Percentiles rank a stretch among this genome's conserved stretches.
These are phyloP conservation scores for Mycena galericulata DNA, from an alignment of 768 basidiomycete genomes.

Conservation along the genomic window DNA sequence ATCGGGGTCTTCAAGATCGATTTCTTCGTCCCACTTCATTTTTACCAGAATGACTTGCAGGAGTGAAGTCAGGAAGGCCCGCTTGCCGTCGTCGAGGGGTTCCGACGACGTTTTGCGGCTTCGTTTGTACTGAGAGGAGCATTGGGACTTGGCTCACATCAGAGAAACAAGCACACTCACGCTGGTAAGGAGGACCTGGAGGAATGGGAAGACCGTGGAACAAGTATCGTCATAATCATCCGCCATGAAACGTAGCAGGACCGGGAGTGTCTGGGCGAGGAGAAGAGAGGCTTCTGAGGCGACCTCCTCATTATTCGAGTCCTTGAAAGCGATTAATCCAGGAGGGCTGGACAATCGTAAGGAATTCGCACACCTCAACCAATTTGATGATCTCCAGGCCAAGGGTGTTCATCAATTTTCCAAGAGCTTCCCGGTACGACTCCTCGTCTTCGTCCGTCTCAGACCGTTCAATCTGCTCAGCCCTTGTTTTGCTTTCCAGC, in stretches of 20 bases:
- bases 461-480: conserved; percentile 70
- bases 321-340: conserved; percentile 53
- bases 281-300: conserved; percentile 72
- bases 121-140: conserved; percentile 79
- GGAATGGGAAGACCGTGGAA: conserved; percentile 84
- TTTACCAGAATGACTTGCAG: conserved; percentile 86
- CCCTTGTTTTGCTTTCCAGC: conserved; percentile 80
- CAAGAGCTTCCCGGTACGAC: conserved; percentile 89
- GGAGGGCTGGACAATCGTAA: background rate
- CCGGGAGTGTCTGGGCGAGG: conserved; percentile 77
- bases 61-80: conserved; percentile 82
- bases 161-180: conserved; percentile 59
- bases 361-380: conserved; percentile 68
- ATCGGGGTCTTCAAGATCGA: conserved; percentile 76
- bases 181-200: conserved; percentile 77
- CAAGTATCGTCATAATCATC: conserved; percentile 93
- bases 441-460: conserved; percentile 90
- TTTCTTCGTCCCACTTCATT: conserved; percentile 90
- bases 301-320: conserved; percentile 68
- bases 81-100: conserved; percentile 73
- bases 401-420: conserved; percentile 82
- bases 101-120: conserved; percentile 68
- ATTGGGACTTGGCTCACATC: conserved; percentile 11
- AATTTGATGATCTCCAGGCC: conserved; percentile 89
- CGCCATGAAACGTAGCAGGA: conserved; percentile 89